A percentile compares a stretch with the other conserved stretches of the same genome.
Conservation (phyloP, 352 stramenopile genomes). For the Pythium brachiatum region DNA sequence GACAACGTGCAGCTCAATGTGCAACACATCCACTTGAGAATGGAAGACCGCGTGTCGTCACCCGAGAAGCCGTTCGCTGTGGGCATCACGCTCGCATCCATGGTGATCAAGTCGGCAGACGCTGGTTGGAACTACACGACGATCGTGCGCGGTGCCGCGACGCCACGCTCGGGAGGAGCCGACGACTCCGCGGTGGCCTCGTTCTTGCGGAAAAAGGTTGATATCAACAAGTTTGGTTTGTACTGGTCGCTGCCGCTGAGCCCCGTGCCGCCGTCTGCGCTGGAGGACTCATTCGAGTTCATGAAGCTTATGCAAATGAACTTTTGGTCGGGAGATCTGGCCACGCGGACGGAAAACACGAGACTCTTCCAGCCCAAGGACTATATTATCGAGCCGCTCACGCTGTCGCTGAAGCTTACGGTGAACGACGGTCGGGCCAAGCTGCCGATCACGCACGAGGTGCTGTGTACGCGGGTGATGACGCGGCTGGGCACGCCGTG, state of each 20-base stretch:
- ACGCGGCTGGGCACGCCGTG: constrained; percentile 70
- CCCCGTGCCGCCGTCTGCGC: constrained; percentile 35
- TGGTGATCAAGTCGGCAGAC: constrained; percentile 82
- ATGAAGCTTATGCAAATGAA: constrained; percentile 66
- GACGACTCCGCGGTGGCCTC: constrained; percentile 17
- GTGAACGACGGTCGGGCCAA: constrained; percentile 81
- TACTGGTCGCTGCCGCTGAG: constrained; percentile 71
- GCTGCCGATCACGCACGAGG: constrained; percentile 73
- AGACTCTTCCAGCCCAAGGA: constrained; percentile 47
- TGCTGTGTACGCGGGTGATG: constrained; percentile 69
- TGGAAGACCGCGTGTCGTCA: constrained; percentile 68
- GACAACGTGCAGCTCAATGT: constrained; percentile 85
- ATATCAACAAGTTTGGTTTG: constrained; percentile 77
- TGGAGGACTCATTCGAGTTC: constrained; percentile 62
- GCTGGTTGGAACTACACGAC: constrained; percentile 83
- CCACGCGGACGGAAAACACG: constrained; percentile 18
- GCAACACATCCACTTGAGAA: constrained; percentile 67
- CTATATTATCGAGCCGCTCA: constrained; percentile 75
- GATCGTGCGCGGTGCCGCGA: constrained; percentile 47
- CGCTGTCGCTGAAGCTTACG: constrained; percentile 74
- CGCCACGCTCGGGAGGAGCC: constrained; percentile 5
- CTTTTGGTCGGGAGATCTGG: constrained; percentile 36
- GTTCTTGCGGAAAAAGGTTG: constrained; percentile 79
- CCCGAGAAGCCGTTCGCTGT: constrained; percentile 47
- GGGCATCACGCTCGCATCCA: constrained; percentile 70